Conservation (phyloP, 257 asterid species). For the Ilex aquifolium region DNA sequence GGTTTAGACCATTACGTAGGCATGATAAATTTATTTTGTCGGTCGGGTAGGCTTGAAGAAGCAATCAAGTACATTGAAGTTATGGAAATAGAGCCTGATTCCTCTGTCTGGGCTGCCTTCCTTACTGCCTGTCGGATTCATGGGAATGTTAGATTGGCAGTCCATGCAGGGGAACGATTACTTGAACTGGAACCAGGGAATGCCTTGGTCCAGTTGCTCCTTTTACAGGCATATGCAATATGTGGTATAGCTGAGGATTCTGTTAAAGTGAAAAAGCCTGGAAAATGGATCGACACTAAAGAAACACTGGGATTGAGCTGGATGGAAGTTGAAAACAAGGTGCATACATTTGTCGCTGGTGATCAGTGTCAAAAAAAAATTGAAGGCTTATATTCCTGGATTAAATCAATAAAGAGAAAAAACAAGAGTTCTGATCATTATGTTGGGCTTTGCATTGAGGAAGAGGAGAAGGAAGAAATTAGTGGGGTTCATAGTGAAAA, state of each 20-base stretch:
- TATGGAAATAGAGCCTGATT: slow-evolving; percentile 45
- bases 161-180: slow-evolving; percentile 57
- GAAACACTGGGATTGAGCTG: slow-evolving; percentile 49
- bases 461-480: slow-evolving; percentile 49
- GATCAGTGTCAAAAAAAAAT: slow-evolving; percentile 23
- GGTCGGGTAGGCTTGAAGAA: slow-evolving; percentile 65
- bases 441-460: slow-evolving; percentile 35
- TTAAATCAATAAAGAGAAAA: slow-evolving; percentile 25
- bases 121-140: slow-evolving; percentile 56
- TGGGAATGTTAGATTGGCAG: slow-evolving; percentile 54
- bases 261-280: slow-evolving; percentile 25
- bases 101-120: slow-evolving; percentile 54
- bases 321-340: slow-evolving; percentile 44
- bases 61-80: slow-evolving; percentile 44
- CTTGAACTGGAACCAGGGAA: slow-evolving; percentile 67
- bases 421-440: slow-evolving; percentile 23
- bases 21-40: slow-evolving; percentile 65
- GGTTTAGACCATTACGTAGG: slow-evolving; percentile 61
- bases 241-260: slow-evolving; percentile 34
- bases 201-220: slow-evolving; percentile 25
- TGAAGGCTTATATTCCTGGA: slow-evolving; percentile 39
- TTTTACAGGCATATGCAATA: slow-evolving; percentile 42
- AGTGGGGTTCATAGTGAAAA: slow-evolving; percentile 63
- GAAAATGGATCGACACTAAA: slow-evolving; percentile 25
- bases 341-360: slow-evolving; percentile 42